Conservation (phyloP, 2,329 filamentous ascomycete genomes). For the Monosporascus sp. region DNA sequence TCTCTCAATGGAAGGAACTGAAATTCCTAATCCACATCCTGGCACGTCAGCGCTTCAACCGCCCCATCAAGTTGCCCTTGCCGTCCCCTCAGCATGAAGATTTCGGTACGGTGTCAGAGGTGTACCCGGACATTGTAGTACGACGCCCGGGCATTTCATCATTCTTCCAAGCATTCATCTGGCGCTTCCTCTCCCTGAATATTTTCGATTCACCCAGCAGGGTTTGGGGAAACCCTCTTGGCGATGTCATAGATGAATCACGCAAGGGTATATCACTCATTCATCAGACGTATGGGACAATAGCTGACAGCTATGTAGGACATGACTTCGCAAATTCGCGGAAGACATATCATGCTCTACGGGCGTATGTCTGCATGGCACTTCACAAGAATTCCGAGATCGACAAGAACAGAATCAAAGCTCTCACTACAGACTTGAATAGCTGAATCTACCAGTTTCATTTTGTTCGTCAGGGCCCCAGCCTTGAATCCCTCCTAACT, state of each 20-base stretch:
- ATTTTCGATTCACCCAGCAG: constrained; percentile 1
- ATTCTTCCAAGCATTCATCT: constrained; percentile 1
- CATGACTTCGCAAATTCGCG: no score
- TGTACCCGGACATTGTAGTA: not conserved
- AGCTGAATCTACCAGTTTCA: not conserved
- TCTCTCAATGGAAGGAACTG: not conserved
- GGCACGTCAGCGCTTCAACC: not conserved
- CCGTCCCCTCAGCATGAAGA: not conserved
- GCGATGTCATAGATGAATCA: not conserved
- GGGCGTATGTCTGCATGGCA: not conserved
- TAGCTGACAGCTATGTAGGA: not conserved
- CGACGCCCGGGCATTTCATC: not conserved
- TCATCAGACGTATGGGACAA: not conserved
- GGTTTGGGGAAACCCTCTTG: not conserved
- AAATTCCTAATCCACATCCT: not conserved
- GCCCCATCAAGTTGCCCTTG: not conserved
- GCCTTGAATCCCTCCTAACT: not conserved
- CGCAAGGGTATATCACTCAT: not conserved
- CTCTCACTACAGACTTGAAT: not conserved
- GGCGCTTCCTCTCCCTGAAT: constrained; percentile 1
- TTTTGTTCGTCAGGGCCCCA: no score
- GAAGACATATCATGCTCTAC: no score
- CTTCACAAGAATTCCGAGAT: not conserved
- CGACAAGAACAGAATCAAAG: not conserved
- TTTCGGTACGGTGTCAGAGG: not conserved